Conservation (phyloP, 2,329 filamentous ascomycete species). For the Alternaria brassicae region DNA sequence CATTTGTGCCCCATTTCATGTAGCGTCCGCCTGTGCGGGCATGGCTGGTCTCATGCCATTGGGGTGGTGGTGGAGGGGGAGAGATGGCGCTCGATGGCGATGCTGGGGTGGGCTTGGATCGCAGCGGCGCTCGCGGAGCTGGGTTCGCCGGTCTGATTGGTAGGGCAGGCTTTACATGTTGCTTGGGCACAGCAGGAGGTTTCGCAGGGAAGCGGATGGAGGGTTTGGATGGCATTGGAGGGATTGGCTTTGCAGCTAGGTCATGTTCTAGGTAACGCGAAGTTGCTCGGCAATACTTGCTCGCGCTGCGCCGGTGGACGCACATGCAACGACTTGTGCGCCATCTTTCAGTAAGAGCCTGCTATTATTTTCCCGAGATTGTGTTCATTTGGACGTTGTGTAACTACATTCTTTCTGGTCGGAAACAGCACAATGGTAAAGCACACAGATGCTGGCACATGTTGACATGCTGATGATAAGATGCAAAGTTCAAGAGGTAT, state of each 20-base stretch:
- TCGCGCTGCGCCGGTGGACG: constrained; percentile 4
- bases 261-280: not conserved
- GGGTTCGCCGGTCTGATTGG: not conserved
- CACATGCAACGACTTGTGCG: not conserved
- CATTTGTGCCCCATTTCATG: constrained; percentile 20
- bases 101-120: constrained; percentile 2
- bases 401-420: not conserved
- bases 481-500: constrained; percentile 26
- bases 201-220: constrained; percentile 24
- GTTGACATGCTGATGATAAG: not conserved
- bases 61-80: constrained; percentile 7
- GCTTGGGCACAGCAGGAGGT: constrained; percentile 4
- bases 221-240: constrained; percentile 37
- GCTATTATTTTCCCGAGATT: not conserved
- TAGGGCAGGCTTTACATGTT: constrained; percentile 3
- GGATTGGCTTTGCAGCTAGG: not conserved
- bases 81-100: constrained; percentile 5
- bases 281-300: constrained; percentile 14
- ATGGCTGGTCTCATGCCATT: constrained; percentile 12
- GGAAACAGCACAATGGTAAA: not conserved
- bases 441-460: not conserved
- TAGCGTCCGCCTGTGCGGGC: constrained; percentile 19
- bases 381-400: not conserved
- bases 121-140: constrained; percentile 6
- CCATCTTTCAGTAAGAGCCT: not conserved